Conservation (phyloP, 106 monocot genomes). For the Dactylorhiza incarnata region DNA sequence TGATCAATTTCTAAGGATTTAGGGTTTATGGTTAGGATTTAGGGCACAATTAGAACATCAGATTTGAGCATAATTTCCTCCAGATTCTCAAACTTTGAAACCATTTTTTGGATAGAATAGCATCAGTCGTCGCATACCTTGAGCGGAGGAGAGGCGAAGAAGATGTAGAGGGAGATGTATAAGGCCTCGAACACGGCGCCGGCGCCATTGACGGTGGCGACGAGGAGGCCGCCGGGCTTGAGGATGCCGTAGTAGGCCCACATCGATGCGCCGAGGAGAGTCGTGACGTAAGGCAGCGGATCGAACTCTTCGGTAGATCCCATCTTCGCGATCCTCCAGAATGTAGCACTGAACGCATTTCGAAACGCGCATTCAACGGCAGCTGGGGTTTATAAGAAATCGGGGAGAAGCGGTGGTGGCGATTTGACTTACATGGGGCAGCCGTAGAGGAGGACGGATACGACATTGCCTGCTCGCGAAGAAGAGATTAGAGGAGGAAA, state of each 20-base stretch:
- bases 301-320: constrained; percentile 45
- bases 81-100: too few species aligned
- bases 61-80: not conserved
- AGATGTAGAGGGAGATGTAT: constrained; percentile 39
- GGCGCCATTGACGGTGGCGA: constrained; percentile 38
- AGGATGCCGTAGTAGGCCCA: constrained; percentile 57
- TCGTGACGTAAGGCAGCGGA: constrained; percentile 35
- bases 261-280: constrained; percentile 42
- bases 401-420: too few species aligned
- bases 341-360: constrained; percentile 31
- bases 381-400: not conserved
- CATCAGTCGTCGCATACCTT: constrained; percentile 15
- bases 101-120: too few species aligned
- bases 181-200: constrained; percentile 34
- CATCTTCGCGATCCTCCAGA: constrained; percentile 41
- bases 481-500: not conserved
- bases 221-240: constrained; percentile 37
- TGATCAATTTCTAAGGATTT: not conserved
- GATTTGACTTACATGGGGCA: constrained; percentile 32
- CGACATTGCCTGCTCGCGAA: constrained; percentile 37
- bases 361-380: too few species aligned
- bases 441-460: constrained; percentile 39
- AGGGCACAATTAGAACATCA: not conserved
- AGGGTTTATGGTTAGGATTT: not conserved
- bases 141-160: constrained; percentile 19